Conservation (phyloP, 2,329 filamentous ascomycete species). For the Penicillium brevicompactum region DNA sequence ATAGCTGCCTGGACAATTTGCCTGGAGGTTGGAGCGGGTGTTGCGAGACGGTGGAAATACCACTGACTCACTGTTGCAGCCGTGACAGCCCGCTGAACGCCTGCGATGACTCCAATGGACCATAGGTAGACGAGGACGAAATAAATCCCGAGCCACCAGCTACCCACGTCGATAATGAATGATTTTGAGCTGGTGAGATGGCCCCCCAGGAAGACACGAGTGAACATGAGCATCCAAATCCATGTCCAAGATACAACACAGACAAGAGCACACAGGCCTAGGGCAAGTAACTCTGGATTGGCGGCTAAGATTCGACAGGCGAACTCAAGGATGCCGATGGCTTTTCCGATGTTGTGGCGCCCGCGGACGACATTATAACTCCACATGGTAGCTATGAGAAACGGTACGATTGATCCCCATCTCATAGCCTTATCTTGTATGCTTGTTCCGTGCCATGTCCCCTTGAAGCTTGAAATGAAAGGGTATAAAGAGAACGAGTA, state of each 20-base stretch:
- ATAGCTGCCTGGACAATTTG: constrained; percentile 84
- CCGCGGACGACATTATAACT: constrained; percentile 79
- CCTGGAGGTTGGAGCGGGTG: constrained; percentile 73
- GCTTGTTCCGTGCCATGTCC: constrained; percentile 70
- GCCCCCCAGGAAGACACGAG: constrained; percentile 89
- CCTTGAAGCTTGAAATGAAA: constrained; percentile 85
- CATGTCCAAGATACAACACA: constrained; percentile 87
- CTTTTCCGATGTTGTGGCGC: constrained; percentile 76
- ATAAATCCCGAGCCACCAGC: constrained; percentile 91
- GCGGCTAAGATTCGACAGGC: constrained; percentile 82
- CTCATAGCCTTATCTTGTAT: constrained; percentile 90
- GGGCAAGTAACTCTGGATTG: constrained; percentile 76
- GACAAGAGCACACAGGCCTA: constrained; percentile 78
- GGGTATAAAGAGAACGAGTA: constrained; percentile 90
- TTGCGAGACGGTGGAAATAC: constrained; percentile 93
- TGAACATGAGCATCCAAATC: constrained; percentile 97
- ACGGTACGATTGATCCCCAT: constrained; percentile 78
- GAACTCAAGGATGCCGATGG: constrained; percentile 89
- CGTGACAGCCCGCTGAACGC: constrained; percentile 86
- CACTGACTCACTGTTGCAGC: constrained; percentile 96
- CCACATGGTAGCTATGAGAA: constrained; percentile 74
- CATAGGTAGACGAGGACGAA: constrained; percentile 96
- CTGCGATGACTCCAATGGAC: constrained; percentile 84
- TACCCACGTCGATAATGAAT: constrained; percentile 84
- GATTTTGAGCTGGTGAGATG: constrained; percentile 65